Evolutionary conservation across 2,329 filamentous ascomycete genomes (phyloP), one percentile per base, ranked within the genome.

Genomic region (Balansia obtecta): DNA sequence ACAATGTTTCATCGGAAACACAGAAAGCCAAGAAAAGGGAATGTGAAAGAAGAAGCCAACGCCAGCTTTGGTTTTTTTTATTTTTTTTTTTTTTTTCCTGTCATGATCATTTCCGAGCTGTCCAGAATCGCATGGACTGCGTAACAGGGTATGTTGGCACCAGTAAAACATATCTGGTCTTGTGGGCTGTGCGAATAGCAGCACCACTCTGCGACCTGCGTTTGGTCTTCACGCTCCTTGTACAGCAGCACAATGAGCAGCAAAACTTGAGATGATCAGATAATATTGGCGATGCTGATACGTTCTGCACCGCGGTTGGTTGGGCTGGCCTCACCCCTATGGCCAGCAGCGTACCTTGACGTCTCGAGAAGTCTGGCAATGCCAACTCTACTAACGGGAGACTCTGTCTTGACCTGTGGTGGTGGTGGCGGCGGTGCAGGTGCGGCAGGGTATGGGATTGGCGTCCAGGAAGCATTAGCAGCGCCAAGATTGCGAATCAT

Each of bases 221-320:
- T n/a, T n/a, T n/a, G n/a, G n/a, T n/a, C n/a, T n/a, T n/a, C n/a
- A n/a, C n/a, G n/a, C n/a, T n/a, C n/a, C n/a, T n/a, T n/a, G n/a
- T n/a, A n/a, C n/a, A n/a, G n/a, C n/a, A n/a, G n/a, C n/a, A 8
- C 33, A 41, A 16, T 34, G 11, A 8, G 16, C 9, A 32, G 11
- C 16, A 8, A 9, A 27, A 16, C 10, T 37, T 22, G 45, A 2
- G n/a, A n/a, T 32, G 12, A 32, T 60, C 55, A 72, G 32, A 72
- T 72, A n/a, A 72, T 72, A 45, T 72, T 57, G 6, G 55, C 55
- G 40, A 57, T 57, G 39, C 64, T 62, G 42, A 67, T 64, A 1
- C 65, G 61, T 48, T 67, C 63, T 33, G 63, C 60, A 32, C 59
- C 56, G 39, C 59, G 56, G 42, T 55, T 60, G 9, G 51, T 62